A percentile compares a stretch with the other conserved stretches of the same genome.
Conservation (phyloP, 2,329 filamentous ascomycete species). For the Didymella arachidicola region DNA sequence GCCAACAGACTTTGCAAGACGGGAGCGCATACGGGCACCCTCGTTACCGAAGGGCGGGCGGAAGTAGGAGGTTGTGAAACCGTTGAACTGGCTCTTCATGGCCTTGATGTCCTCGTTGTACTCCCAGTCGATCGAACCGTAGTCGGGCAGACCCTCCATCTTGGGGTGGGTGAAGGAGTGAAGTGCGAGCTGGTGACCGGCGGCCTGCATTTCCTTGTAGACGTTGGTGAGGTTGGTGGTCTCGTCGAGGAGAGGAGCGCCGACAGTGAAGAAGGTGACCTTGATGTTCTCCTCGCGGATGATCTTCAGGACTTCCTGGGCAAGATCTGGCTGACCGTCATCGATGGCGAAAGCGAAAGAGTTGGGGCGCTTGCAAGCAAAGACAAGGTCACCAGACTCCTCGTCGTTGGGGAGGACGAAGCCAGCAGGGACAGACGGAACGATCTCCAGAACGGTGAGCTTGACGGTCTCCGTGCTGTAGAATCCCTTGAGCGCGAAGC, state of each 20-base stretch:
- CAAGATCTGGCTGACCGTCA: slow-evolving; percentile 68
- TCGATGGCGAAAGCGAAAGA: slow-evolving; percentile 77
- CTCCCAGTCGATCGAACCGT: slow-evolving; percentile 67
- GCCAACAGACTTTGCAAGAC: slow-evolving; percentile 59
- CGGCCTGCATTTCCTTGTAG: slow-evolving; percentile 68
- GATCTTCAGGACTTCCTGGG: slow-evolving; percentile 67
- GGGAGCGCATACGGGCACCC: slow-evolving; percentile 70
- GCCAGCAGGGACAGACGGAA: slow-evolving; percentile 60
- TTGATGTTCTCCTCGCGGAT: slow-evolving; percentile 68
- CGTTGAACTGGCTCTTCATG: slow-evolving; percentile 50
- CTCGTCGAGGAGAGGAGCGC: slow-evolving; percentile 65
- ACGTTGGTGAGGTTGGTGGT: slow-evolving; percentile 68
- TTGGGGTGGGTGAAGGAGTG: slow-evolving; percentile 75
- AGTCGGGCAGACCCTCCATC: slow-evolving; percentile 64
- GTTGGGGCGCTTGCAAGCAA: slow-evolving; percentile 71
- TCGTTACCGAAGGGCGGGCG: slow-evolving; percentile 74
- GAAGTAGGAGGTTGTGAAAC: slow-evolving; percentile 62
- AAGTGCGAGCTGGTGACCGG: slow-evolving; percentile 72
- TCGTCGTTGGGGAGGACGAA: slow-evolving; percentile 66
- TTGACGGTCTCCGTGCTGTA: slow-evolving; percentile 61
- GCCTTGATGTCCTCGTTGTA: slow-evolving; percentile 65
- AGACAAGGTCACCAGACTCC: slow-evolving; percentile 66
- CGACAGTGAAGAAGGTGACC: slow-evolving; percentile 76
- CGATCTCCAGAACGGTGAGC: slow-evolving; percentile 68
- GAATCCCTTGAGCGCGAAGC: slow-evolving; percentile 71